A percentile compares a stretch with the other conserved stretches of the same genome.
phyloP scores from a whole-genome alignment of 495 filamentous ascomycete genomes.

The Endocarpon pusillum region DNA sequence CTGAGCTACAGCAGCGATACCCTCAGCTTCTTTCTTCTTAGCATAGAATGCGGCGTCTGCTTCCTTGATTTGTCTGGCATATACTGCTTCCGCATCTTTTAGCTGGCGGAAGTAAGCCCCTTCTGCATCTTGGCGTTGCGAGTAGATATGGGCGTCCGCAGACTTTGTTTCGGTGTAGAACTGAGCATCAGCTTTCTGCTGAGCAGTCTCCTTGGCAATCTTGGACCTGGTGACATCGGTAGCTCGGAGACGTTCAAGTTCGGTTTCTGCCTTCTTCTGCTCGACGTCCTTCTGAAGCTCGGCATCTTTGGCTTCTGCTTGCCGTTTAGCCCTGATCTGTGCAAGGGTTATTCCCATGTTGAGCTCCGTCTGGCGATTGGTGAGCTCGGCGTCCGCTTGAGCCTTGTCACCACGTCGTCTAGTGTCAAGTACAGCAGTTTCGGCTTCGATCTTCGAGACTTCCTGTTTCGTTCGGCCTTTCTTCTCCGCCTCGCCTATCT shows the following conservation, averaged over 20 bases:
- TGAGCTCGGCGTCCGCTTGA: slow-evolving; percentile 53
- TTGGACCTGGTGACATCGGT: slow-evolving; percentile 60
- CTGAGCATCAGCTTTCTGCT: slow-evolving; percentile 54
- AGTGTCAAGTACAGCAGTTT: slow-evolving; percentile 67
- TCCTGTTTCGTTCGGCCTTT: slow-evolving; percentile 61
- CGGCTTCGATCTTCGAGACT: slow-evolving; percentile 66
- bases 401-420: slow-evolving; percentile 68
- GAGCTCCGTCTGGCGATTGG: slow-evolving; percentile 50
- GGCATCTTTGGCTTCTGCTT: slow-evolving; percentile 53
- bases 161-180: slow-evolving; percentile 27
- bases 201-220: slow-evolving; percentile 51
- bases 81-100: slow-evolving; percentile 37
- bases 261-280: slow-evolving; percentile 55
- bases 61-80: slow-evolving; percentile 25
- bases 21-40: slow-evolving; percentile 56
- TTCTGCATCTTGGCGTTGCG: slow-evolving; percentile 36
- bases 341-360: slow-evolving; percentile 52
- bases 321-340: slow-evolving; percentile 51
- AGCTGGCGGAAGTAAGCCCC: slow-evolving; percentile 23
- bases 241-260: slow-evolving; percentile 60
- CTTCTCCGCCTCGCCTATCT: slow-evolving; percentile 64
- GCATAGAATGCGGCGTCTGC: slow-evolving; percentile 45
- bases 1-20: slow-evolving; percentile 54
- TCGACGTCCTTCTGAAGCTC: slow-evolving; percentile 62
- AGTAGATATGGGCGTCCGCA: slow-evolving; percentile 43